phyloP scores from a whole-genome alignment of 2,329 filamentous ascomycete species.

The Colletotrichum limetticola region DNA sequence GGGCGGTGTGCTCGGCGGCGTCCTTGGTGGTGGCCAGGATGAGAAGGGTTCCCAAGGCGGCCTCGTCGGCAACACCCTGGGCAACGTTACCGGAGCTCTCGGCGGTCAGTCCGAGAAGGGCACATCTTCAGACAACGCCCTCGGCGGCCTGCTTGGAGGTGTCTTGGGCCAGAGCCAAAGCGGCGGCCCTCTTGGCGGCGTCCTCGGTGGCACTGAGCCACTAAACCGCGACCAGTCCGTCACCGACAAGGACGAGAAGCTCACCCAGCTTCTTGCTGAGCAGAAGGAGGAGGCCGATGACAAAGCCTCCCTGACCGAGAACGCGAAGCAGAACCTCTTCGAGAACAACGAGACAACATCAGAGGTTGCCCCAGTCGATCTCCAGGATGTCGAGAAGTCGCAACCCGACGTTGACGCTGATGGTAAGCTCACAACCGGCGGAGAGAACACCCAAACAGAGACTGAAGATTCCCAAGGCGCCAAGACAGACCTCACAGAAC shows the following conservation, averaged over 20 bases:
- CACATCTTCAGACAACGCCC: slow-evolving; percentile 3
- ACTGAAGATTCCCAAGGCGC: slow-evolving; percentile 33
- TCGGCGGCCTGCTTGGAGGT: slow-evolving; percentile 12
- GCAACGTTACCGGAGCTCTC: background rate
- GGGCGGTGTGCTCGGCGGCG: slow-evolving; percentile 30
- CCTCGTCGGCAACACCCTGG: slow-evolving; percentile 1
- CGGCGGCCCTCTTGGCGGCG: slow-evolving; percentile 16
- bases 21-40: slow-evolving; percentile 8
- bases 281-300: slow-evolving; percentile 27
- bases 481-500: slow-evolving; percentile 33
- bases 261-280: slow-evolving; percentile 26
- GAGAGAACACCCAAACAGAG: slow-evolving; percentile 33
- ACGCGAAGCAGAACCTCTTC: slow-evolving; percentile 36
- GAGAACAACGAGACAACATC: slow-evolving; percentile 33
- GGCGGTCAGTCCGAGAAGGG: slow-evolving; percentile 16
- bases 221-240: slow-evolving; percentile 26
- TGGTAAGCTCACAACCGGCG: slow-evolving; percentile 27
- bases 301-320: slow-evolving; percentile 24
- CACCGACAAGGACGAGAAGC: slow-evolving; percentile 33
- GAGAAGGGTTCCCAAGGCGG: slow-evolving; percentile 11
- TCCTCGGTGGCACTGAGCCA: slow-evolving; percentile 24
- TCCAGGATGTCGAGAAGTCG: slow-evolving; percentile 30
- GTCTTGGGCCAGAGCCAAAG: slow-evolving; percentile 23
- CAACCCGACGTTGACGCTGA: slow-evolving; percentile 15
- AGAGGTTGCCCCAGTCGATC: slow-evolving; percentile 33